A percentile compares a stretch with the other conserved stretches of the same genome.
These are phyloP conservation scores for Nematodospora valgi DNA, from an alignment of 805 yeast species.

Conservation along the genomic window DNA sequence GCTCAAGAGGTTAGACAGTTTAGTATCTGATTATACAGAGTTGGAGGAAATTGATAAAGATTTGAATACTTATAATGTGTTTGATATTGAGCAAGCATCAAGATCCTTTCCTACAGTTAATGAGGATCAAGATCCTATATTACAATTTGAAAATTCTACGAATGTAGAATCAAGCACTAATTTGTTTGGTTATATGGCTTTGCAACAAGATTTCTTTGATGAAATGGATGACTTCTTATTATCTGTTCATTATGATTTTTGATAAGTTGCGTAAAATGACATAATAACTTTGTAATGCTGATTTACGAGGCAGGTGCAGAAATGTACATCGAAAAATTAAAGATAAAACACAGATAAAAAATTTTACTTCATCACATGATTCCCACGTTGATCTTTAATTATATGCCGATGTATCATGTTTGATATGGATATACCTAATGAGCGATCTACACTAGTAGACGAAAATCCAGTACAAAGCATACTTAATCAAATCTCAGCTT, in stretches of 20 bases:
- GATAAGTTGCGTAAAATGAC: no score
- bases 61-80: slow-evolving; percentile 4
- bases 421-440: no score
- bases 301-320: no score
- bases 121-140: slow-evolving; percentile 1
- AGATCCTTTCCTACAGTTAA: slow-evolving; percentile 8
- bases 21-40: slow-evolving; percentile 9
- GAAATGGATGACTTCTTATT: slow-evolving; percentile 7
- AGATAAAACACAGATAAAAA: no score
- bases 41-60: slow-evolving; percentile 9
- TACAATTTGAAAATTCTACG: slow-evolving; percentile 3
- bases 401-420: no score
- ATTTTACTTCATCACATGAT: no score
- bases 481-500: slow-evolving; percentile 20
- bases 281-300: no score
- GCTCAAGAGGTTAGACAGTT: slow-evolving; percentile 8
- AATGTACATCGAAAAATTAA: no score
- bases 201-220: slow-evolving; percentile 6
- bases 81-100: slow-evolving; percentile 7
- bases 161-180: slow-evolving; percentile 2
- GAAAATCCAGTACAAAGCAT: background rate
- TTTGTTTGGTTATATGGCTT: background rate
- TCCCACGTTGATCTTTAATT: no score
- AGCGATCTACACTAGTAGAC: background rate
- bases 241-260: slow-evolving; percentile 7